Evolutionary conservation across 495 filamentous ascomycete genomes (phyloP).

Genomic region (Beverwykella pulmonaria): DNA sequence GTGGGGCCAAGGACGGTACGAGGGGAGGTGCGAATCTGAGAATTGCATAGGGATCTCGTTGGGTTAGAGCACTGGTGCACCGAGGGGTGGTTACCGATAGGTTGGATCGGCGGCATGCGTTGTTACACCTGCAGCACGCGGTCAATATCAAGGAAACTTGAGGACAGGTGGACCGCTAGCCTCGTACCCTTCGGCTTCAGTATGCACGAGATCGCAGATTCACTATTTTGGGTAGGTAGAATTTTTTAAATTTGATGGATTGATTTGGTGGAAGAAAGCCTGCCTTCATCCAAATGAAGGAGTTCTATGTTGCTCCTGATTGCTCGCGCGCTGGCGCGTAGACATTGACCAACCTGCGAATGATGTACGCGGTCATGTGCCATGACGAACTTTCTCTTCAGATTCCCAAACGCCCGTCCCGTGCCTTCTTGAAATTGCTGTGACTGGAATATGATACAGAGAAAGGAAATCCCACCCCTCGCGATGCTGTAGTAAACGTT

Average conservation of each 20-base stretch:
- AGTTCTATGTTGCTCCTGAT: slow-evolving; percentile 23
- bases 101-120: neutral
- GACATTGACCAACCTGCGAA: neutral
- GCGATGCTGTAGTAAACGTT: slow-evolving; percentile 19
- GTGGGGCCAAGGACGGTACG: no score
- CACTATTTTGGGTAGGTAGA: neutral
- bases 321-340: neutral
- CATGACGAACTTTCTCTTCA: neutral
- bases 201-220: neutral
- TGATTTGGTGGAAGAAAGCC: slow-evolving; percentile 2
- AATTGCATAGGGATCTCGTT: slow-evolving; percentile 20
- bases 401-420: slow-evolving; percentile 20
- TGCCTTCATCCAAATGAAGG: slow-evolving; percentile 2
- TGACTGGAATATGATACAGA: slow-evolving; percentile 15
- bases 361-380: neutral
- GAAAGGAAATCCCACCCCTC: slow-evolving; percentile 12
- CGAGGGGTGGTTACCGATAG: neutral
- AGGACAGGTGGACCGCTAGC: neutral
- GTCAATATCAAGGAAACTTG: neutral
- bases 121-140: neutral
- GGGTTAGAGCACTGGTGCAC: neutral
- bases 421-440: neutral
- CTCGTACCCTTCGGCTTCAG: no score
- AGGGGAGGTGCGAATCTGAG: slow-evolving; percentile 11
- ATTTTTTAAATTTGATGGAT: neutral